Evolutionary conservation across 2,329 filamentous ascomycete species (phyloP).

Genomic region (Xylaria sp.): DNA sequence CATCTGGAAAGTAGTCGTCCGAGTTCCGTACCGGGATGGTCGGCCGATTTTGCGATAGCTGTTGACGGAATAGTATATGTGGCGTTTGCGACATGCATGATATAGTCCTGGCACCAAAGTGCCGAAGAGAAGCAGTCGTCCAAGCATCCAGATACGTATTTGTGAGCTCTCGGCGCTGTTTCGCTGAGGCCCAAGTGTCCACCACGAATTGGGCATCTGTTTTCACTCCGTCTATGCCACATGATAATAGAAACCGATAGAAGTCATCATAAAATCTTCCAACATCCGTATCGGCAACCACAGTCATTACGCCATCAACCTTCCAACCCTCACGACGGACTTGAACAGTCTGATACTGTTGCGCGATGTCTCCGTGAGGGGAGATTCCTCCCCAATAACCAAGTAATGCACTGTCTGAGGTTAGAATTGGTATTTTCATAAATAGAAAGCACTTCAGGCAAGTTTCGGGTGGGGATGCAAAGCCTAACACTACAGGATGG

Average conservation of each 20-base stretch:
- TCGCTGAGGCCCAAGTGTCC: constrained; percentile 76
- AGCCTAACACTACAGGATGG: background rate
- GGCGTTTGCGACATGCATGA: constrained; percentile 96
- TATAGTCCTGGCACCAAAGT: constrained; percentile 82
- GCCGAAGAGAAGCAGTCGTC: constrained; percentile 78
- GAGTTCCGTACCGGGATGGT: constrained; percentile 84
- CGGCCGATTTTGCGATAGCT: constrained; percentile 80
- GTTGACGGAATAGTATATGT: constrained; percentile 84
- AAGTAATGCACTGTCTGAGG: constrained; percentile 65
- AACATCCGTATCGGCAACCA: constrained; percentile 80
- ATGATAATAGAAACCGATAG: constrained; percentile 79
- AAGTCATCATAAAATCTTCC: constrained; percentile 87
- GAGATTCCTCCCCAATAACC: constrained; percentile 93
- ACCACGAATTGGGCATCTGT: constrained; percentile 93
- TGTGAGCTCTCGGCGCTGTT: constrained; percentile 76
- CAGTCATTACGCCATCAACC: constrained; percentile 72
- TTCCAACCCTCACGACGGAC: constrained; percentile 62
- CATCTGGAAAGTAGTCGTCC: constrained; percentile 89
- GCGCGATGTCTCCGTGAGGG: constrained; percentile 76
- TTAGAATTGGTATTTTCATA: constrained; percentile 1
- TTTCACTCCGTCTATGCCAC: constrained; percentile 88
- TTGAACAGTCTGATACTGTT: constrained; percentile 79
- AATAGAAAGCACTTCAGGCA: background rate
- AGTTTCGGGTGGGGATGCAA: background rate
- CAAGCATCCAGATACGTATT: constrained; percentile 86